A percentile compares a stretch with the other conserved stretches of the same genome.
phyloP scores from a whole-genome alignment of 2,329 filamentous ascomycete genomes.

The Eutypella sp. region DNA sequence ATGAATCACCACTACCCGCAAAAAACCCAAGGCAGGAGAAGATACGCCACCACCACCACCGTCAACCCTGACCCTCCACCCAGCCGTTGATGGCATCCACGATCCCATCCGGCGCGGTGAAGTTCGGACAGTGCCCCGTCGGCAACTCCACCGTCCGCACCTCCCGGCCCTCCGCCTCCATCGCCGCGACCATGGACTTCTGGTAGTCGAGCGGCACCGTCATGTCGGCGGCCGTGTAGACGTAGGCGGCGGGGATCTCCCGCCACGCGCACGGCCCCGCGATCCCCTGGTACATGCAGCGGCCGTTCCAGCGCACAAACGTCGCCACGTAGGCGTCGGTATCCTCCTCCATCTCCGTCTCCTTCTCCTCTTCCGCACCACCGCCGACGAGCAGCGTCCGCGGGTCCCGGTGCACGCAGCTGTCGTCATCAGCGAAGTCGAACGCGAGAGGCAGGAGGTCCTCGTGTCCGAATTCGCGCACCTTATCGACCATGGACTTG shows the following conservation, averaged over 20 bases:
- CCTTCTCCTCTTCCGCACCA: neutral
- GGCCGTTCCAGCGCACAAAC: conserved; percentile 12
- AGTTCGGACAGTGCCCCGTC: conserved; percentile 8
- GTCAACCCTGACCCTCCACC: too few species aligned
- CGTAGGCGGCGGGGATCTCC: conserved; percentile 9
- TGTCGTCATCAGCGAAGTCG: conserved; percentile 4
- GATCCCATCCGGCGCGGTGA: conserved; percentile 2
- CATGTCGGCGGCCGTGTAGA: conserved; percentile 8
- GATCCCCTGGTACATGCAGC: conserved; percentile 11
- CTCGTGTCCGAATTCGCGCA: neutral
- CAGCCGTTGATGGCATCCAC: conserved; percentile 3
- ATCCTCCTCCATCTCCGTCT: conserved; percentile 7
- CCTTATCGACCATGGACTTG: neutral
- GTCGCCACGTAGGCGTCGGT: conserved; percentile 4
- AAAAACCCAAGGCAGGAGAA: too few species aligned
- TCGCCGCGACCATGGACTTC: conserved; percentile 6
- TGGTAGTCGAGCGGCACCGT: conserved; percentile 9
- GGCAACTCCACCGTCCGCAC: conserved; percentile 7
- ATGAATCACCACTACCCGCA: too few species aligned
- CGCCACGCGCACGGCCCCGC: conserved; percentile 6
- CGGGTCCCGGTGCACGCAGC: neutral
- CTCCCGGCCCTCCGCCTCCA: conserved; percentile 2
- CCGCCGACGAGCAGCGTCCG: conserved; percentile 4
- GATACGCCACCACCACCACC: too few species aligned
- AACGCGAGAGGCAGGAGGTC: neutral